Evolutionary conservation across 2,329 filamentous ascomycete genomes (phyloP).

Genomic region (Trichoderma gracile): DNA sequence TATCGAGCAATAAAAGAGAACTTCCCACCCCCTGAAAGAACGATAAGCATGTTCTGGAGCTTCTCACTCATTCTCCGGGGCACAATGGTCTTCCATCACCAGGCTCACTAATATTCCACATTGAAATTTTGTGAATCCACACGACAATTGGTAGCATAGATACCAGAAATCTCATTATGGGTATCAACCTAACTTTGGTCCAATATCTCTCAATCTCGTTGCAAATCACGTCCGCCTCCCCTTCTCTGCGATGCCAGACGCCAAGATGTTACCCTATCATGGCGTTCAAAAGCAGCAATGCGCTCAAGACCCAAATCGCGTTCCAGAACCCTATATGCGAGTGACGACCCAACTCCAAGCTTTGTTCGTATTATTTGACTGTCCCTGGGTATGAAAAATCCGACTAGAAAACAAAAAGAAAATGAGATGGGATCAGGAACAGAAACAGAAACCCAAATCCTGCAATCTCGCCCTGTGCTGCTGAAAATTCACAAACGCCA

Average conservation of each 20-base stretch:
- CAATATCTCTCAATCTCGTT: constrained; percentile 18
- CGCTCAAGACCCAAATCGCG: constrained; percentile 15
- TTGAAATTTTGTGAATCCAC: neutral
- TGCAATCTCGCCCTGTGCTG: constrained; percentile 12
- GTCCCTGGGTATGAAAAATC: constrained; percentile 26
- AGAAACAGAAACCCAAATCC: constrained; percentile 6
- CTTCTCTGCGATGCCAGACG: neutral
- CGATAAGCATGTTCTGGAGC: no score
- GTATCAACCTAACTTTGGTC: constrained; percentile 25
- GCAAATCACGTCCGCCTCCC: neutral
- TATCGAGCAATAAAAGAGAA: neutral
- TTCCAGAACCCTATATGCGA: constrained; percentile 28
- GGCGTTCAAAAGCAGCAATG: constrained; percentile 7
- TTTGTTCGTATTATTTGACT: constrained; percentile 20
- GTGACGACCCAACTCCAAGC: constrained; percentile 29
- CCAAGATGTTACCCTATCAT: constrained; percentile 9
- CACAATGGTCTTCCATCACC: neutral
- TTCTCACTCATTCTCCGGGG: no score
- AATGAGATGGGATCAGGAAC: neutral
- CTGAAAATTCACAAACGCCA: constrained; percentile 16
- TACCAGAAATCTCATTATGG: constrained; percentile 22
- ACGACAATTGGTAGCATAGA: constrained; percentile 1
- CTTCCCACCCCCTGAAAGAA: no score
- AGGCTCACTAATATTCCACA: neutral
- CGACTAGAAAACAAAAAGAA: neutral